A percentile compares a stretch with the other conserved stretches of the same genome.
Conservation (phyloP, 306 rosid species). For the Comarum palustre region DNA sequence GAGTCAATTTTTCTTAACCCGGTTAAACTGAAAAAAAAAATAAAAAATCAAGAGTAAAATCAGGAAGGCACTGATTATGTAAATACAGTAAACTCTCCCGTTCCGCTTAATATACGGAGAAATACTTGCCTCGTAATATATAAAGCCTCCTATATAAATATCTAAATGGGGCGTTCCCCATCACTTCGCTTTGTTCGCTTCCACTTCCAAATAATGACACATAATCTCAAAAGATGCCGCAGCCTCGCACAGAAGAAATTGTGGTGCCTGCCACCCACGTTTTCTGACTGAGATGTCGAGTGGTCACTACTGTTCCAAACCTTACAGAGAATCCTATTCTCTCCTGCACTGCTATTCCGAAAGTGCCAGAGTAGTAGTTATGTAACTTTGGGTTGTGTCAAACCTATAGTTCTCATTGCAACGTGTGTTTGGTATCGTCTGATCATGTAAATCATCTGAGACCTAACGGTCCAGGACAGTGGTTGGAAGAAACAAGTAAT, state of each 20-base stretch:
- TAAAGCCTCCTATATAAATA: no score
- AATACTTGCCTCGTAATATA: no score
- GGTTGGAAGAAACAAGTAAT: neutral
- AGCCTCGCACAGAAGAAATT: neutral
- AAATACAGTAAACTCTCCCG: no score
- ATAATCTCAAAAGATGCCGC: neutral
- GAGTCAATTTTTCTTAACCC: no score
- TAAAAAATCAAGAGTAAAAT: no score
- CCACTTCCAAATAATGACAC: neutral
- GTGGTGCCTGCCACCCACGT: neutral
- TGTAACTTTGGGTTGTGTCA: neutral
- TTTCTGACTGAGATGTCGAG: slow-evolving; percentile 5
- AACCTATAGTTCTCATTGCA: neutral
- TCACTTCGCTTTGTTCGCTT: neutral
- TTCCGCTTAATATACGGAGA: no score
- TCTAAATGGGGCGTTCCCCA: neutral
- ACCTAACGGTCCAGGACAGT: neutral
- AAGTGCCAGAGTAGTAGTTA: neutral
- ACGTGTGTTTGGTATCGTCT: neutral
- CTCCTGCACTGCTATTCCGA: neutral
- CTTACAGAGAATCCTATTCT: neutral
- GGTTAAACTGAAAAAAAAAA: no score
- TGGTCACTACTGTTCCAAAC: neutral
- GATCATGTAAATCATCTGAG: neutral
- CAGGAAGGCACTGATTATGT: no score